Evolutionary conservation across 768 basidiomycete species (phyloP), one percentile per base, ranked within the genome.

Genomic region (Trametes meyenii): DNA sequence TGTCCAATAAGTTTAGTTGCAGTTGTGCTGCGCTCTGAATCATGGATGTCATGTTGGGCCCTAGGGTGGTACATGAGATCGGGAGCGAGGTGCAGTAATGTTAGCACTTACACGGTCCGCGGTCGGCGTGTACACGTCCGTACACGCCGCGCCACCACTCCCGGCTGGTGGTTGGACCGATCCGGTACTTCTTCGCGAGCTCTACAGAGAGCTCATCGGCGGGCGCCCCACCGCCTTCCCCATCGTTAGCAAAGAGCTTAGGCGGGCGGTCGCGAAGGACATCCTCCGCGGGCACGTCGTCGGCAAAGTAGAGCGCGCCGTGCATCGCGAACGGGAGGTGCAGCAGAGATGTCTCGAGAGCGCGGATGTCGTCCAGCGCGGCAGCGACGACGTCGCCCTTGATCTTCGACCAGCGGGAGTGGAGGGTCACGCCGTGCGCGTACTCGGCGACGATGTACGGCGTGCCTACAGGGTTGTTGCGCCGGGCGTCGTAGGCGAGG

Each of bases 21-120:
- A 62, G 24, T 3, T 51, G 44, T 0, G 55, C 55, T 1, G 61
- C 61, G 24, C 61, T 62, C 2, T 16, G 11, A 16, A 62, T 39
- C 55, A 62, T 58, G 4, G 50, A 29, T 19, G 38, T 42, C 49
- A 58, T 52, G n/a, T 62, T 50, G 4, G 42, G 55, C 61, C 61
- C 61, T 62, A 26, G 6, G n/a, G 36, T 2, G 2, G 29, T 3
- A 29, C 12, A 21, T 42, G 2, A 42, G 52, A 2, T 5, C 10
- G 17, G 19, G 2, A 24, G 21, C 26, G 35, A 13, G 43, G 5
- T 33, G 16, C 21, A 23, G 2, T 21, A 3, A 8, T 16, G 12
- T 11, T 7, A 1, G 2, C 5, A 29, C 43, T 33, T 48, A 60
- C 59, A 60, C 24, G 59, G 59, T 5, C 59, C 59, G 3, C 51